Percentiles rank a stretch among this genome's conserved stretches.
phyloP scores from a whole-genome alignment of 2,329 filamentous ascomycete genomes.

The Colletotrichum somersetense region DNA sequence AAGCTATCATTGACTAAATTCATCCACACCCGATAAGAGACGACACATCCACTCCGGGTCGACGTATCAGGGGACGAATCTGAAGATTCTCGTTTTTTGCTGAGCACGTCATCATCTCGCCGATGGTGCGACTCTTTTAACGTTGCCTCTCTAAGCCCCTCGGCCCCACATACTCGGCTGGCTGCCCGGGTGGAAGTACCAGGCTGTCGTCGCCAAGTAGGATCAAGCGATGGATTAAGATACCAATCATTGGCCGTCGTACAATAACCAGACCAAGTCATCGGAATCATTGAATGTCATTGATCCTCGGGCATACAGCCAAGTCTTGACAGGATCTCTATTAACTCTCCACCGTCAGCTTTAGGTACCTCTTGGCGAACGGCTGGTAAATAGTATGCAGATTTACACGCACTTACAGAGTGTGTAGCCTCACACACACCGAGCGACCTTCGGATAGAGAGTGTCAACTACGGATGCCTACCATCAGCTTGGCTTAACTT shows the following conservation, averaged over 20 bases:
- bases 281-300: background rate
- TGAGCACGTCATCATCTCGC: slow-evolving; percentile 28
- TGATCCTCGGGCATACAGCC: too few relatives aligned
- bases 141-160: background rate
- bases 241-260: background rate
- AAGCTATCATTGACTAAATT: slow-evolving; percentile 5
- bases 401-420: too few relatives aligned
- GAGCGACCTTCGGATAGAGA: too few relatives aligned
- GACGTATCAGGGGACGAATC: slow-evolving; percentile 17
- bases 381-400: too few relatives aligned
- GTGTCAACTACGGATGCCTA: background rate
- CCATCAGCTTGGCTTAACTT: too few relatives aligned
- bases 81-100: background rate
- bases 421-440: background rate
- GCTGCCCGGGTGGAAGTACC: background rate
- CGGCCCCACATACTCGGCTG: slow-evolving; percentile 20
- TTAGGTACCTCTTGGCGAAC: too few relatives aligned
- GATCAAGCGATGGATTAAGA: background rate
- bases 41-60: background rate
- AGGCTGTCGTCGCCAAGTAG: background rate
- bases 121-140: slow-evolving; percentile 20
- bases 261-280: background rate
- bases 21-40: slow-evolving; percentile 27
- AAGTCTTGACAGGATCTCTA: background rate
- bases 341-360: background rate